Evolutionary conservation across 116 monocot species (phyloP), one percentile per base, ranked within the genome.

Genomic region (Trichopus zeylanicus): DNA sequence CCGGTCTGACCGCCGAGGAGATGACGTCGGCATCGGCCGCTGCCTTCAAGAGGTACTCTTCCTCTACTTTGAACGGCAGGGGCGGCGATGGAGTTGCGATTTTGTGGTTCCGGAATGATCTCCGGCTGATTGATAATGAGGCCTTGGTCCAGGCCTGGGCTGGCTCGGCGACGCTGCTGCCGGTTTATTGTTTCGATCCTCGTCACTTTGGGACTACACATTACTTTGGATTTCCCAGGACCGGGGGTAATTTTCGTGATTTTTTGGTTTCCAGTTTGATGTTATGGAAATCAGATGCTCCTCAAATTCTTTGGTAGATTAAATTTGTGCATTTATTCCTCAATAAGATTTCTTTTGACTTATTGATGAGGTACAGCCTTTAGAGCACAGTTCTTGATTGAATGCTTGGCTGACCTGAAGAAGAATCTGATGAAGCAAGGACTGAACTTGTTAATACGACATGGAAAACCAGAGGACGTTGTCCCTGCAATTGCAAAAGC

Each of bases 71-170:
- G 73, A 85, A 63, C n/a, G 1, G 42, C 57, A 67, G 88, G 55
- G 66, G 54, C 20, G 86, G 94, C 20, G 1, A 28, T 11, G 87
- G 90, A 6, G 81, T 84, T 22, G 83, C 76, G 8, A 78, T 95
- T 18, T 58, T 89, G 35, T 95, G 89, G 90, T 95, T 95, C 61
- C 72, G 95, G 57, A 95, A 90, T 65, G 90, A 95, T 51, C 83
- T 89, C n/a, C 69, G 95, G 27, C 1, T 90, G 20, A 67, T 89
- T 0, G 95, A 95, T 63, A 95, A 95, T 25, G 94, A 95, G 68
- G 81, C 74, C 19, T 35, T 95, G 56, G 3, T 55, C 29, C 57
- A 46, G 18, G 95, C 78, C 7, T 90, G 80, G 90, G 59, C 69
- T n/a, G 58, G 66, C 8, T 95, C 90, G 46, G 64, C 65, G 0